Evolutionary conservation across 1,284 basidiomycete species (phyloP), one percentile per base, ranked within the genome.

Genomic region (Rhodotorula glutinis): DNA sequence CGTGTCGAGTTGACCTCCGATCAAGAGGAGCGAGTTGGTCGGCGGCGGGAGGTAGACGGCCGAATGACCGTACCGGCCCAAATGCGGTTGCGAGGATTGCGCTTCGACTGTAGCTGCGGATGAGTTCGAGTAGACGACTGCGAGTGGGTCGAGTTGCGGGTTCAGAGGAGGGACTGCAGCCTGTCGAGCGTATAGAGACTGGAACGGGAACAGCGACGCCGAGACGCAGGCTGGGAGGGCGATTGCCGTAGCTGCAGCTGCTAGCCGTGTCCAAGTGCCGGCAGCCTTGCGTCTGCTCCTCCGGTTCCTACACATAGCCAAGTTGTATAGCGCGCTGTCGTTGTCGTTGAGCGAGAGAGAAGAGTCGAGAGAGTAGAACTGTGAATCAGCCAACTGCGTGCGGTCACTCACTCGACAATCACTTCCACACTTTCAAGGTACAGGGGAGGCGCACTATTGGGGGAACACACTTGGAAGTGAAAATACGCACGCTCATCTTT

Each of bases 1-100:
- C n/a, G n/a, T n/a, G 33, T 38, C 69, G 51, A 77, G 70, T 51
- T 78, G 77, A 3, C 76, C 77, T 21, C 76, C 76, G 14, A 78
- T 67, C 30, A 77, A 61, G 29, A 77, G 63, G 30, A 78, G 51
- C 16, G 55, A 29, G 53, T 76, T 65, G 1, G 52, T 21, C 11
- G 68, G 33, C 16, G 59, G 44, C 0, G 65, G 62, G 52, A 78
- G 66, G 65, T 72, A 77, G 33, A 74, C 59, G n/a, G 77, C 71
- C 2, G 70, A 49, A 46, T 78, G 75, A 13, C 77, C 77, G 72
- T 77, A 78, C 23, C 77, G 70, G 4, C 69, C 68, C 11, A 53
- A 19, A 13, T 25, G 14, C 19, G 53, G 10, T 10, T 53, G n/a
- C 9, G 56, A 33, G 30, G 33, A 38, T 25, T 23, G 52, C 47